Percentiles rank a stretch among this genome's conserved stretches.
phyloP scores from a whole-genome alignment of 495 filamentous ascomycete species.

The Alectoria sarmentosa region DNA sequence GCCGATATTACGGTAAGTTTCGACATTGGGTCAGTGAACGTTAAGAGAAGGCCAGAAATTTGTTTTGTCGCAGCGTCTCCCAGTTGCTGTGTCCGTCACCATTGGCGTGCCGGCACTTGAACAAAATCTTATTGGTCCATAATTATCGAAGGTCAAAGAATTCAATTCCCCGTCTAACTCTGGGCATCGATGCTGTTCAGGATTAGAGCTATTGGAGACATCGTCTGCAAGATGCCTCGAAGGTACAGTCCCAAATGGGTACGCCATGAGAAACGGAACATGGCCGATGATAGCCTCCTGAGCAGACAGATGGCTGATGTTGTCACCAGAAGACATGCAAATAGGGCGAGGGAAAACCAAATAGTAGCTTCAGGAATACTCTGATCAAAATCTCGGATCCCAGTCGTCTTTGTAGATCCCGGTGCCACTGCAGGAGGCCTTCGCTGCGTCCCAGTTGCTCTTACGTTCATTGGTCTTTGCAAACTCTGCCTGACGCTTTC shows the following conservation, averaged over 20 bases:
- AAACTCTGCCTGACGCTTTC: conserved; percentile 29
- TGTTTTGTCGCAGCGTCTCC: not conserved
- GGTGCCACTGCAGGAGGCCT: conserved; percentile 34
- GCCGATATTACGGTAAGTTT: not conserved
- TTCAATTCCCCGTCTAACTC: not conserved
- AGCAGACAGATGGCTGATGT: not conserved
- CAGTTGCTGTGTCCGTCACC: not conserved
- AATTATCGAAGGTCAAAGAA: not conserved
- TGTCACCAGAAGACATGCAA: not conserved
- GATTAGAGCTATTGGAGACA: not conserved
- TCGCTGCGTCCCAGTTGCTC: conserved; percentile 23
- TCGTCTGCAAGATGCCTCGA: not conserved
- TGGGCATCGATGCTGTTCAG: not conserved
- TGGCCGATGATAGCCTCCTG: not conserved
- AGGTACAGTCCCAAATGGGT: not conserved
- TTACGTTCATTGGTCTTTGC: conserved; percentile 35
- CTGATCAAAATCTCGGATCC: conserved; percentile 25
- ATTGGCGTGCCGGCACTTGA: not conserved
- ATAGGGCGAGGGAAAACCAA: not conserved
- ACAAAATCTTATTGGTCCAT: not conserved
- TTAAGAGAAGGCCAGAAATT: not conserved
- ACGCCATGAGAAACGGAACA: not conserved
- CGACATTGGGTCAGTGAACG: not conserved
- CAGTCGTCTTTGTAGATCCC: conserved; percentile 41
- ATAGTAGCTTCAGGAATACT: not conserved